phyloP scores from a whole-genome alignment of 2,329 filamentous ascomycete genomes.

The Botryotinia globosa region DNA sequence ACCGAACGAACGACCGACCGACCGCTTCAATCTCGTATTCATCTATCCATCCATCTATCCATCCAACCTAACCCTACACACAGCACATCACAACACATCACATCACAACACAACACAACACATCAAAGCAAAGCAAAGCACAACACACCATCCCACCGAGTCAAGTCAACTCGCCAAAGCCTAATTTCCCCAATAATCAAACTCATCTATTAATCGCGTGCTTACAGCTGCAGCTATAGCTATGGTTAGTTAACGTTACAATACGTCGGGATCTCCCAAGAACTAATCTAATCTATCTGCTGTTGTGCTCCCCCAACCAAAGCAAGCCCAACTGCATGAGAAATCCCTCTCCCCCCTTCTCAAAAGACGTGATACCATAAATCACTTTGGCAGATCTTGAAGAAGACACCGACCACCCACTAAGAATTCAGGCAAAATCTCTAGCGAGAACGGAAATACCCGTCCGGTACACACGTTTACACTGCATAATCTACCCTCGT shows the following conservation, averaged over 20 bases:
- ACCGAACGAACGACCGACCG: not conserved
- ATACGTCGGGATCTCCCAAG: not conserved
- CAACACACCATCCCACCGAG: not conserved
- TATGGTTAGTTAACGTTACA: not conserved
- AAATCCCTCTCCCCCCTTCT: not conserved
- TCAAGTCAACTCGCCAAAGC: not conserved
- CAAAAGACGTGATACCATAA: not conserved
- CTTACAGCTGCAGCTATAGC: not conserved
- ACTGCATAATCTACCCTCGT: slow-evolving; percentile 1
- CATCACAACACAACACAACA: too few species aligned
- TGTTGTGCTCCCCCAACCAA: not conserved
- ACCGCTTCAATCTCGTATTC: not conserved
- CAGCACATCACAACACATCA: too few species aligned
- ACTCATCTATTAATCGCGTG: not conserved
- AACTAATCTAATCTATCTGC: not conserved
- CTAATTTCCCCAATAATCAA: not conserved
- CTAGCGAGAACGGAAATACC: not conserved
- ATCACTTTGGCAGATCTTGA: not conserved
- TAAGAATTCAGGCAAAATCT: not conserved
- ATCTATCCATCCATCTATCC: not conserved
- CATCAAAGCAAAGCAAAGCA: not conserved
- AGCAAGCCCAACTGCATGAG: not conserved
- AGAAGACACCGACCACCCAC: not conserved
- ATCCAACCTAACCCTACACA: not conserved
- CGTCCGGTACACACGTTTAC: not conserved